Percentiles rank a stretch among this genome's conserved stretches.
These are phyloP conservation scores for Fusarium equiseti DNA, from an alignment of 2,329 filamentous ascomycete genomes.

Conservation along the genomic window DNA sequence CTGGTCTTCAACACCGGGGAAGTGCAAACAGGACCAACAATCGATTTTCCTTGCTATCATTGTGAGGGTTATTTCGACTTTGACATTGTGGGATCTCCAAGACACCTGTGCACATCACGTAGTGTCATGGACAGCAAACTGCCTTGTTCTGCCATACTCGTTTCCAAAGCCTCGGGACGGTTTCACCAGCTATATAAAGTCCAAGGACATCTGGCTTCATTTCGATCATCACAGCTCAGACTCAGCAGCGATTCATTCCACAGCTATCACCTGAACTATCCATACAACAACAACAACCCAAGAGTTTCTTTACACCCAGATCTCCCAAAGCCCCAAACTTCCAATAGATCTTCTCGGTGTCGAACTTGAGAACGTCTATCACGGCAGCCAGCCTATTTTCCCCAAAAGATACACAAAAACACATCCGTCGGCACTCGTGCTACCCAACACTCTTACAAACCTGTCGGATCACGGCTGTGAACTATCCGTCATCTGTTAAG, in stretches of 20 bases:
- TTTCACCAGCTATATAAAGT: conserved; percentile 49
- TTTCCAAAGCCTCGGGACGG: conserved; percentile 44
- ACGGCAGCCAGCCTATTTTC: conserved; percentile 38
- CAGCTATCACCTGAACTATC: conserved; percentile 5
- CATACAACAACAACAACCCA: conserved; percentile 5
- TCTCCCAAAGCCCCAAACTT: conserved; percentile 4
- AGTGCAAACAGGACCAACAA: conserved; percentile 46
- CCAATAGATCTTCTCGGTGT: conserved; percentile 9
- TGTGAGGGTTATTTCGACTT: conserved; percentile 48
- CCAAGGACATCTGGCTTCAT: conserved; percentile 32
- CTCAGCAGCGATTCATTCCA: conserved; percentile 31
- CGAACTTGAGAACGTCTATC: conserved; percentile 15
- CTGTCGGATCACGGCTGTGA: conserved; percentile 39
- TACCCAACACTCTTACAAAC: conserved; percentile 43
- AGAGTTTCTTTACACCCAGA: background rate
- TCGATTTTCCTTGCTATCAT: conserved; percentile 40
- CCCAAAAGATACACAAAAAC: conserved; percentile 36
- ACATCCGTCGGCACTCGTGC: conserved; percentile 40
- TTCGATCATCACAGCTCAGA: conserved; percentile 35
- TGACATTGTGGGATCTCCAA: conserved; percentile 44
- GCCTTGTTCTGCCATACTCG: conserved; percentile 41
- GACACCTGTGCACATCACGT: conserved; percentile 45
- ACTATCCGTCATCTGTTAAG: conserved; percentile 36
- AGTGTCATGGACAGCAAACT: conserved; percentile 48
- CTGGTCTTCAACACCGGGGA: conserved; percentile 39